Conservation (phyloP, 345 rosid genomes). For the Acer campestre region DNA sequence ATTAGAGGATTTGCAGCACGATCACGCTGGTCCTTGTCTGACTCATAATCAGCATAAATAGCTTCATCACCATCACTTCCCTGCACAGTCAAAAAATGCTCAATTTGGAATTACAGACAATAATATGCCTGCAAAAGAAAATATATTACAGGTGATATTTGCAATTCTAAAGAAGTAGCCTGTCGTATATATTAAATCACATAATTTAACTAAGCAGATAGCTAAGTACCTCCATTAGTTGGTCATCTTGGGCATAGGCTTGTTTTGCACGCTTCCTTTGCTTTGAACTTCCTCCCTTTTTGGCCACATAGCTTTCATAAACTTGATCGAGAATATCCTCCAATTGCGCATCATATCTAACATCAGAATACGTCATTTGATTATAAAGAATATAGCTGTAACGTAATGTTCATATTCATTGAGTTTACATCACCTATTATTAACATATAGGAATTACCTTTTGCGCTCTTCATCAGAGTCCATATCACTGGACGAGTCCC, state of each 20-base stretch:
- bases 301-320: slow-evolving; percentile 65
- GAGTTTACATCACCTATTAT: background rate
- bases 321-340: slow-evolving; percentile 78
- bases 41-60: slow-evolving; percentile 59
- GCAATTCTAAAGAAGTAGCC: background rate
- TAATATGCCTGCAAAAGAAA: background rate
- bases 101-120: background rate
- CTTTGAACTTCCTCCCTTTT: slow-evolving; percentile 75
- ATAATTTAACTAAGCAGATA: background rate
- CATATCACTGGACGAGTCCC: slow-evolving; percentile 53
- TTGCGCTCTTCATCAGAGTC: slow-evolving; percentile 86
- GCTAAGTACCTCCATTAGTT: slow-evolving; percentile 59
- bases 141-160: background rate
- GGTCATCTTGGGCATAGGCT: slow-evolving; percentile 57
- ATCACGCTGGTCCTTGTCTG: slow-evolving; percentile 59
- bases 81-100: slow-evolving; percentile 40
- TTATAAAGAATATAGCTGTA: background rate
- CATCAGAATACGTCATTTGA: slow-evolving; percentile 19
- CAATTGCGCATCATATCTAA: slow-evolving; percentile 75
- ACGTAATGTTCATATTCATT: slow-evolving; percentile 9
- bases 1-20: slow-evolving; percentile 82
- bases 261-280: slow-evolving; percentile 80
- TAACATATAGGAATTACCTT: slow-evolving; percentile 43
- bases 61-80: slow-evolving; percentile 50
- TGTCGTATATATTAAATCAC: background rate